These are phyloP conservation scores for Trametes elegans DNA, from an alignment of 768 basidiomycete genomes.

Conservation along the genomic window DNA sequence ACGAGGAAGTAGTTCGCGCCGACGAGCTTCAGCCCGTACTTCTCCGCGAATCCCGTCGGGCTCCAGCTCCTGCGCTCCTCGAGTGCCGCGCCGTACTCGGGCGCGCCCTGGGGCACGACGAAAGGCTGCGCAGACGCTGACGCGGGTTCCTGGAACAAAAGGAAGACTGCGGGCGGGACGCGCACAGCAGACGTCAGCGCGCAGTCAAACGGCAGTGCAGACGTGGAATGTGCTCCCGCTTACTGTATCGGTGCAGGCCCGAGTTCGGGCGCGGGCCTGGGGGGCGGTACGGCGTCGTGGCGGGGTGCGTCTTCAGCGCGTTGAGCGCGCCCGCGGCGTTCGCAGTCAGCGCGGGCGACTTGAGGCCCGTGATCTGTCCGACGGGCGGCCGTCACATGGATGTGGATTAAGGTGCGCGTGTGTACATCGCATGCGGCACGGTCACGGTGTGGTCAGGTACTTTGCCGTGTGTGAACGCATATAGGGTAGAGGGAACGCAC, in stretches of 20 bases:
- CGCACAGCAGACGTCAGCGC: no score
- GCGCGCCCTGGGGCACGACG: constrained; percentile 41
- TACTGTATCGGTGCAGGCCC: constrained; percentile 59
- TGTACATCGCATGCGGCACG: no score
- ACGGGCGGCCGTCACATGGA: no score
- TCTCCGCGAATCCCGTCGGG: constrained; percentile 49
- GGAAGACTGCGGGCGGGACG: no score
- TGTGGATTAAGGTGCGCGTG: no score
- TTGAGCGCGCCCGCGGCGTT: constrained; percentile 33
- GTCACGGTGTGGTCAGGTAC: not conserved
- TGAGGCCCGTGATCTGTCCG: constrained; percentile 43
- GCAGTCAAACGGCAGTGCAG: no score
- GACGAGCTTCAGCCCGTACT: constrained; percentile 52
- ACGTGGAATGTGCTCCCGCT: no score
- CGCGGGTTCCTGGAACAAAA: constrained; percentile 59
- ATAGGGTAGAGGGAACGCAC: constrained; percentile 25
- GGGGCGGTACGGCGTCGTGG: constrained; percentile 54
- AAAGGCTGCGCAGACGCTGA: constrained; percentile 30
- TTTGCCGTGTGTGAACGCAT: constrained; percentile 35
- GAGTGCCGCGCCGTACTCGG: constrained; percentile 43
- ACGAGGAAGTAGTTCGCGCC: constrained; percentile 53
- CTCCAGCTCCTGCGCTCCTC: constrained; percentile 55
- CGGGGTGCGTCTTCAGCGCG: constrained; percentile 42
- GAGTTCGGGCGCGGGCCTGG: constrained; percentile 55
- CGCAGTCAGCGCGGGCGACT: constrained; percentile 32